These are phyloP conservation scores for Hanseniaspora taiwanica DNA, from an alignment of 805 yeast genomes.

Conservation along the genomic window DNA sequence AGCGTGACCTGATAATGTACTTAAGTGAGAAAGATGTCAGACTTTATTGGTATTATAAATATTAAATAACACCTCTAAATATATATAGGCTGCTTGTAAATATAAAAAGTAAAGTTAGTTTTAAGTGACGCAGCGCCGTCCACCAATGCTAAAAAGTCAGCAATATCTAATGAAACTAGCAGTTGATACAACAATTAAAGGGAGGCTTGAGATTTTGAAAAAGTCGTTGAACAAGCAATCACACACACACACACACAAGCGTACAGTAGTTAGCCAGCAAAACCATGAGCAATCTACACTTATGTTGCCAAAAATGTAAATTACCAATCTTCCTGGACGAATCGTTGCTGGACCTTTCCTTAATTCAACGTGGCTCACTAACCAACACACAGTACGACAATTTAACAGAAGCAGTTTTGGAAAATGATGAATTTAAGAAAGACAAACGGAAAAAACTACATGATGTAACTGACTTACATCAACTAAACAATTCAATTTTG, in stretches of 20 bases:
- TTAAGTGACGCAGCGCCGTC: too few species aligned
- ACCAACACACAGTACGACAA: slow-evolving; percentile 7
- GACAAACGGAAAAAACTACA: slow-evolving; percentile 9
- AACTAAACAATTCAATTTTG: slow-evolving; percentile 17
- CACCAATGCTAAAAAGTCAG: too few species aligned
- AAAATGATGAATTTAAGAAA: slow-evolving; percentile 4
- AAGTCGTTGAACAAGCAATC: too few species aligned
- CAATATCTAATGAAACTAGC: too few species aligned
- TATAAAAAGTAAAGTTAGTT: too few species aligned
- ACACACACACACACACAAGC: too few species aligned
- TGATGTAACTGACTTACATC: slow-evolving; percentile 12
- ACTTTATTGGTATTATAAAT: slow-evolving; percentile 21
- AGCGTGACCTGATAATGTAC: background rate
- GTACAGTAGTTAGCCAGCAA: background rate
- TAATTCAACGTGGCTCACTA: slow-evolving; percentile 27
- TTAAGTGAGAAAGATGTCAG: slow-evolving; percentile 10
- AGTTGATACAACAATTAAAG: too few species aligned
- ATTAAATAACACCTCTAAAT: too few species aligned
- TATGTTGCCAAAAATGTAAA: slow-evolving; percentile 31
- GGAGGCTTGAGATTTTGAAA: too few species aligned
- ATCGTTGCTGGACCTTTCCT: slow-evolving; percentile 29
- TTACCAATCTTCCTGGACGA: slow-evolving; percentile 30
- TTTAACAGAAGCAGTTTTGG: too few species aligned
- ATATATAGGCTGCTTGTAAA: too few species aligned
- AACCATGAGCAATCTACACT: background rate